Conservation (phyloP, 345 rosid species). For the Hibiscus tridactylites region DNA sequence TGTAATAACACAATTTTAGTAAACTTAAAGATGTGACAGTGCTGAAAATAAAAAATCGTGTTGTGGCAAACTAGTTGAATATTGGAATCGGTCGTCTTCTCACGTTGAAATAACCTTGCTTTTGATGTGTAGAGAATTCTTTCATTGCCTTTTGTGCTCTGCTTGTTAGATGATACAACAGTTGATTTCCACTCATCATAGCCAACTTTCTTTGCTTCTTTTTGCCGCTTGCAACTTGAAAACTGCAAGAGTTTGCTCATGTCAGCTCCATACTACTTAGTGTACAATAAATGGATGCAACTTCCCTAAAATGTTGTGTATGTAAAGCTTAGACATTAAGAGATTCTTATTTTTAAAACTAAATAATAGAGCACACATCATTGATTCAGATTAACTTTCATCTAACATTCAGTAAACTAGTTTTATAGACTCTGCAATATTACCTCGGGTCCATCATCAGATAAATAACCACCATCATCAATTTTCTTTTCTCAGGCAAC, state of each 20-base stretch:
- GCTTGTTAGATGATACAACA: constrained; percentile 44
- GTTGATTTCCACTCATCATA: constrained; percentile 79
- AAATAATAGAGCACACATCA: too few relatives aligned
- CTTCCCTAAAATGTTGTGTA: not conserved
- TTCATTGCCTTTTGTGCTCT: constrained; percentile 32
- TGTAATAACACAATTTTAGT: too few relatives aligned
- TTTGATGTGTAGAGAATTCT: not conserved
- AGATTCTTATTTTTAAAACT: too few relatives aligned
- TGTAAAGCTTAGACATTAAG: not conserved
- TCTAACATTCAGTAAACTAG: not conserved
- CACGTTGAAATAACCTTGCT: too few relatives aligned
- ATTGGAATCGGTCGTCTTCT: too few relatives aligned
- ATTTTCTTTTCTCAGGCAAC: constrained; percentile 62
- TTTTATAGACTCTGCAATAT: not conserved
- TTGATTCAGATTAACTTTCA: not conserved
- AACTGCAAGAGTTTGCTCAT: constrained; percentile 27
- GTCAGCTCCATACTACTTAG: not conserved
- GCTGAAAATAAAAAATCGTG: too few relatives aligned
- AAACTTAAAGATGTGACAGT: too few relatives aligned
- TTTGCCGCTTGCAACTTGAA: constrained; percentile 60
- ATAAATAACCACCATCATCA: constrained; percentile 69
- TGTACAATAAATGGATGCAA: not conserved
- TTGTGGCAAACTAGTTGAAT: too few relatives aligned
- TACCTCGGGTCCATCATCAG: constrained; percentile 59
- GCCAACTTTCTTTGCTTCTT: constrained; percentile 44